Evolutionary conservation across 208 protist species (phyloP), one percentile per base, ranked within the genome.

Genomic region (Blechomonas ayalai): DNA sequence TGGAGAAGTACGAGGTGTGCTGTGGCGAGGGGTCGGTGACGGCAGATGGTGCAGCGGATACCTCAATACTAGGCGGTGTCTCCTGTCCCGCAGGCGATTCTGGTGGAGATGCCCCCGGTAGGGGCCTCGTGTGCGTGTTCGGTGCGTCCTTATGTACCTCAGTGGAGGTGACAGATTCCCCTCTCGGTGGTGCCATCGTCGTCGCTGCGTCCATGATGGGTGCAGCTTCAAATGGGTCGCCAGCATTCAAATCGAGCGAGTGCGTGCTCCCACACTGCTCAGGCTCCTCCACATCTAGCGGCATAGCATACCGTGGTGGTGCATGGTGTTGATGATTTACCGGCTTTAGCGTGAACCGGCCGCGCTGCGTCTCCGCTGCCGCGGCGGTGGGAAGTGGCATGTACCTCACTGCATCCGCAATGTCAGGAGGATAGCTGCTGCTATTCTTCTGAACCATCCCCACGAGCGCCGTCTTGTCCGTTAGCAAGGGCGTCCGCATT

Each of bases 401-500:
- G 38, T 29, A 52, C n/a, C 44, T 50, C 20, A 92, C 45, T n/a
- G 79, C 78, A 6, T 75, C 66, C 18, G 46, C 53, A 44, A 92
- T 50, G 41, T 84, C 67, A 1, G 43, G 19, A 0, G 53, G 23
- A 41, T 73, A 85, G 2, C 25, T 20, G 1, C 33, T 42, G n/a
- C 59, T 63, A 26, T 54, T 59, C 2, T 22, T 27, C 24, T 34
- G 25, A 24, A 88, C 76, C 0, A 45, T 28, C 27, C 16, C 23
- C 25, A 75, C 56, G 8, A 66, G 48, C 3, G 58, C 39, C 33
- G 65, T 68, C 28, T 48, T 41, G 10, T 54, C 47, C 2, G 69
- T 85, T 12, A 92, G 40, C 42, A 75, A 59, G 19, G 83, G 73
- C 15, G 69, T 53, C 8, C 35, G 46, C 73, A 83, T 83, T 43